These are phyloP conservation scores for Russula sp. DNA, from an alignment of 768 basidiomycete genomes.

Conservation along the genomic window DNA sequence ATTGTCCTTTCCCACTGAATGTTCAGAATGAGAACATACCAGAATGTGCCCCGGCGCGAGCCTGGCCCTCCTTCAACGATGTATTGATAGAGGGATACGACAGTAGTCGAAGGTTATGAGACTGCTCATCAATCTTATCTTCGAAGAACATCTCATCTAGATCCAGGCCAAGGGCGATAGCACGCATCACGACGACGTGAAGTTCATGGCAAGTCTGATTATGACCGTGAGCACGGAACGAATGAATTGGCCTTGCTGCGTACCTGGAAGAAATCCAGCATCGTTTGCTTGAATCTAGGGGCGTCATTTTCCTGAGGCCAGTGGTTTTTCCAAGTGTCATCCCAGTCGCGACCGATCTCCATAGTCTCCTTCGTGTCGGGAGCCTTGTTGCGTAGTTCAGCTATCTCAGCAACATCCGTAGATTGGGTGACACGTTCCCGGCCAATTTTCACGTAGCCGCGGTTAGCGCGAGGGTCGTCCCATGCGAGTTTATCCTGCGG, in stretches of 20 bases:
- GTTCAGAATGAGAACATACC: slow-evolving; percentile 33
- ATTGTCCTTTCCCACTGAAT: not conserved
- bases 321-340: slow-evolving; percentile 65
- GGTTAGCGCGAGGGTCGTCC: slow-evolving; percentile 80
- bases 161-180: slow-evolving; percentile 72
- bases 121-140: slow-evolving; percentile 62
- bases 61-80: slow-evolving; percentile 52
- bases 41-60: slow-evolving; percentile 78
- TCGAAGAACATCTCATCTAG: slow-evolving; percentile 74
- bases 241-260: slow-evolving; percentile 4
- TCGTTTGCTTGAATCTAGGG: slow-evolving; percentile 62
- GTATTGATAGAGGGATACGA: slow-evolving; percentile 75
- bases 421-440: slow-evolving; percentile 79
- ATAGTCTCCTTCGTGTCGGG: slow-evolving; percentile 82
- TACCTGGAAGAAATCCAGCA: slow-evolving; percentile 71
- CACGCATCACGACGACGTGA: slow-evolving; percentile 73
- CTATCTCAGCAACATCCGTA: slow-evolving; percentile 63
- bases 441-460: slow-evolving; percentile 76
- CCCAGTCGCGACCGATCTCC: slow-evolving; percentile 87
- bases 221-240: not conserved
- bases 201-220: slow-evolving; percentile 64
- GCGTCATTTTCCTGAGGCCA: slow-evolving; percentile 64
- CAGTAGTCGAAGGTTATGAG: slow-evolving; percentile 72
- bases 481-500: slow-evolving; percentile 56
- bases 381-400: slow-evolving; percentile 58